Evolutionary conservation across 768 basidiomycete genomes (phyloP), one percentile per base, ranked within the genome.

Genomic region (Pilatotrama ljubarskyi): DNA sequence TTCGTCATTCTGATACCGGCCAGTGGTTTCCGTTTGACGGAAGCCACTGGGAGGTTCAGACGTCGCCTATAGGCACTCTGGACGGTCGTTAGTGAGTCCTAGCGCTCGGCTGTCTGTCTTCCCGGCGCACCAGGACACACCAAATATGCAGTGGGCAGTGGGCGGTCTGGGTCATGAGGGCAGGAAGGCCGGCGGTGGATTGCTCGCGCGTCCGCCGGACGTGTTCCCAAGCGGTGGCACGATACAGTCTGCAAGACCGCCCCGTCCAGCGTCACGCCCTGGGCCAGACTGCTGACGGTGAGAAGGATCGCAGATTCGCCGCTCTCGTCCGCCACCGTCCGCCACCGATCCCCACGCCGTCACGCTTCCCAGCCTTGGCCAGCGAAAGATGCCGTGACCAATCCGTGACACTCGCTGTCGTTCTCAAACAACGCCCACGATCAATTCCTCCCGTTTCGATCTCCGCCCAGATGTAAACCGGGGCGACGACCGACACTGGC

Each of bases 391-490:
- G 2, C 51, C 26, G 61, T 63, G 61, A 63, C 61, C 5, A 0
- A 1, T 9, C 17, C 24, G 61, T 63, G 61, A 63, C 61, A 26
- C 32, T 24, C 37, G 51, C 51, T 48, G 52, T 58, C 24, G 40
- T 62, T 58, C 57, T 51, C 42, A 42, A 25, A 47, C 18, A 11
- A n/a, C 46, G 18, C 11, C 51, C 54, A 42, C 48, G n/a, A 60
- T 51, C 55, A 61, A 61, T 54, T 51, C 54, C 18, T 25, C 25
- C 36, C 6, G 25, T 41, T 56, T 51, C 43, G 22, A 61, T 51
- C 65, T 61, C 62, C 62, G 65, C 59, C n/a, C 35, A n/a, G 20
- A 37, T 7, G 35, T 26, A 61, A 58, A 61, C 51, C 57, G 56
- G 63, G 63, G 66, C 60, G 20, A 20, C 22, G 44, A 58, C 48